Evolutionary conservation across 2,329 filamentous ascomycete genomes (phyloP), one percentile per base, ranked within the genome.

Genomic region (Ceratocystis huliohia): DNA sequence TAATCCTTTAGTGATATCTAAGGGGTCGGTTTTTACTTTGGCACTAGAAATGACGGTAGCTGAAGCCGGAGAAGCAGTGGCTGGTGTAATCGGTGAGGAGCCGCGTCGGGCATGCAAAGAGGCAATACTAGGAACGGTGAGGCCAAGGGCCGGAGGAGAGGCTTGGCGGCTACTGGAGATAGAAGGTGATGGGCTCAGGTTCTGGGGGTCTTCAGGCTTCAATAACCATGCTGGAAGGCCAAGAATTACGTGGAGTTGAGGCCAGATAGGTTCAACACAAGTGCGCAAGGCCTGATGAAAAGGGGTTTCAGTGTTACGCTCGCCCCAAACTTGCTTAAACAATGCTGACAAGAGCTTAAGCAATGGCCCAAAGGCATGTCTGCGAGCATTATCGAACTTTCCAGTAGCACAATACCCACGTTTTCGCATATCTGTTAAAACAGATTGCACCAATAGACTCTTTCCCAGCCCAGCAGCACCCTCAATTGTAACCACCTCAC

Each of bases 181-280:
- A 72, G 68, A 7, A 75, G 67, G 3, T 72, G 67, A 62, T 6
- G 74, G 71, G 28, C 68, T 66, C 28, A 25, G 22, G 5, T 61
- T 53, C 20, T 50, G 37, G 71, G 62, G 48, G 68, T 63, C 71
- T 70, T 61, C 64, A 4, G 79, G 74, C 2, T 82, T 83, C 22
- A 87, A 77, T 5, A 87, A 76, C 75, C 93, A 95, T 71, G 93
- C 87, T 0, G 85, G 85, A 37, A 88, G 77, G 1, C 82, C 83
- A 5, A 88, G 77, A 1, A 84, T 74, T 68, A 81, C 81, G 71
- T 87, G 84, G 67, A 88, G 76, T 76, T 82, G 81, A 6, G 83
- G 82, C 85, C 85, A 88, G 15, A 84, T 79, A 1, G 85, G 84
- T 30, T 80, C 80, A 57, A 87, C 80, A 68, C 85, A 85, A 64